These are phyloP conservation scores for Auriculariales sp. DNA, from an alignment of 768 basidiomycete genomes.

Conservation along the genomic window DNA sequence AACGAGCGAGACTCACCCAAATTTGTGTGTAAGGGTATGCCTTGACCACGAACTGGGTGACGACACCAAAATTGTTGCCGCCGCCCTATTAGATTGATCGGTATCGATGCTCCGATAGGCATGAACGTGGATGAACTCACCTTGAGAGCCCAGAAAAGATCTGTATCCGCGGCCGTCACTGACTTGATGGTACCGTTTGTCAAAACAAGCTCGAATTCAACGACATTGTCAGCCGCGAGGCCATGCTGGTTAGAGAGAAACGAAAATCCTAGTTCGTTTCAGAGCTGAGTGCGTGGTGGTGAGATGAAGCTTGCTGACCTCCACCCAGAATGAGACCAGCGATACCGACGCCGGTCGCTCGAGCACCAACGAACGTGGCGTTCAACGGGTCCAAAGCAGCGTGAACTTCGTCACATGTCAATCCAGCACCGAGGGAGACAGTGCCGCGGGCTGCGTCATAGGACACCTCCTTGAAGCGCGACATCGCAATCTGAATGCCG, in stretches of 20 bases:
- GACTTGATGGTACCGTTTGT: constrained; percentile 30
- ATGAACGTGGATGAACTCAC: constrained; percentile 14
- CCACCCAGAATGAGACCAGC: constrained; percentile 3
- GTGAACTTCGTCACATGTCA: constrained; percentile 13
- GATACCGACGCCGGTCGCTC: constrained; percentile 3
- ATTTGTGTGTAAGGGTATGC: constrained; percentile 39
- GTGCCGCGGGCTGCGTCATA: constrained; percentile 7
- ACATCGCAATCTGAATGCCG: constrained; percentile 17
- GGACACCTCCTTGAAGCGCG: constrained; percentile 13
- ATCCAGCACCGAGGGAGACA: constrained; percentile 15
- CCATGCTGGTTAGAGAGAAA: constrained; percentile 51
- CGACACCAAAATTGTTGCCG: constrained; percentile 51
- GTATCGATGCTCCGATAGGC: too few species aligned
- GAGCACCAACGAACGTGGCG: constrained; percentile 2
- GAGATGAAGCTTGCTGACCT: neutral
- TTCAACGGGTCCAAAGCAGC: neutral
- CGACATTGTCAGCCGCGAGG: constrained; percentile 38
- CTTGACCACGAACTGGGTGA: constrained; percentile 41
- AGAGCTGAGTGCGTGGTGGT: too few species aligned
- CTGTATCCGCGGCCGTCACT: neutral
- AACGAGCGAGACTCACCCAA: constrained; percentile 43
- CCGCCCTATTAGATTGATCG: constrained; percentile 43
- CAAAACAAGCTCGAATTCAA: constrained; percentile 39
- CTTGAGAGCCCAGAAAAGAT: constrained; percentile 22
- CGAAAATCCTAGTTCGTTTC: constrained; percentile 59